Evolutionary conservation across 768 basidiomycete genomes (phyloP).

Genomic region (Chalciporus piperatus): DNA sequence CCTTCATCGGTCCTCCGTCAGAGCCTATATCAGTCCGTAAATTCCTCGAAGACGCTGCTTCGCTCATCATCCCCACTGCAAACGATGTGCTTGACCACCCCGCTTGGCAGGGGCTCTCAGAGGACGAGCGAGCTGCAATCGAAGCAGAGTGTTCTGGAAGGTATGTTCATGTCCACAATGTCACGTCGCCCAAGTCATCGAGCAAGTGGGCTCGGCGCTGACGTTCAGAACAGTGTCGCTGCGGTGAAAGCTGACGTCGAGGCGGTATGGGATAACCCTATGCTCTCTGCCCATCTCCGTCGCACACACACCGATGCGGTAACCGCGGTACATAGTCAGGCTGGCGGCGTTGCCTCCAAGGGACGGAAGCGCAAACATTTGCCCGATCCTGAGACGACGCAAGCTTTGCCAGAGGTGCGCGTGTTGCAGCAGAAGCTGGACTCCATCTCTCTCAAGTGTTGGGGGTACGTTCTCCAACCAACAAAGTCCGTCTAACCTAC

Average conservation of each 20-base stretch:
- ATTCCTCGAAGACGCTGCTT: constrained; percentile 40
- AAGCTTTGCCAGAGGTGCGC: constrained; percentile 45
- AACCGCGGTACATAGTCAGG: constrained; percentile 32
- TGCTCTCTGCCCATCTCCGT: constrained; percentile 53
- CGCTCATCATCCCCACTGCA: constrained; percentile 7
- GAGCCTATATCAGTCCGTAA: constrained; percentile 45
- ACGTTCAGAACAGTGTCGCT: constrained; percentile 41
- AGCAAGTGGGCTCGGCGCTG: neutral
- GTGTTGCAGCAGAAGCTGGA: constrained; percentile 53
- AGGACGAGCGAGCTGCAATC: constrained; percentile 29
- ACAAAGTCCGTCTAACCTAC: neutral
- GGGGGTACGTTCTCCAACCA: constrained; percentile 47
- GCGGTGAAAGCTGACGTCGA: constrained; percentile 47
- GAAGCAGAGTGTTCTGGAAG: constrained; percentile 41
- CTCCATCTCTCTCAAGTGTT: constrained; percentile 50
- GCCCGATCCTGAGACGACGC: constrained; percentile 12
- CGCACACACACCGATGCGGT: constrained; percentile 52
- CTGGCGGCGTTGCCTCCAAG: constrained; percentile 27
- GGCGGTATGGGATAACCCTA: constrained; percentile 52
- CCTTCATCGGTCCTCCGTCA: constrained; percentile 64
- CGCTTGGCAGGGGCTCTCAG: constrained; percentile 24
- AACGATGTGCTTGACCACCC: constrained; percentile 11
- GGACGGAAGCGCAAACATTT: constrained; percentile 38
- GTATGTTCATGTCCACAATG: constrained; percentile 21
- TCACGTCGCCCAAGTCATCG: neutral